Evolutionary conservation across 208 protist species (phyloP), one percentile per base, ranked within the genome.

Genomic region (Porcisia hertigi): DNA sequence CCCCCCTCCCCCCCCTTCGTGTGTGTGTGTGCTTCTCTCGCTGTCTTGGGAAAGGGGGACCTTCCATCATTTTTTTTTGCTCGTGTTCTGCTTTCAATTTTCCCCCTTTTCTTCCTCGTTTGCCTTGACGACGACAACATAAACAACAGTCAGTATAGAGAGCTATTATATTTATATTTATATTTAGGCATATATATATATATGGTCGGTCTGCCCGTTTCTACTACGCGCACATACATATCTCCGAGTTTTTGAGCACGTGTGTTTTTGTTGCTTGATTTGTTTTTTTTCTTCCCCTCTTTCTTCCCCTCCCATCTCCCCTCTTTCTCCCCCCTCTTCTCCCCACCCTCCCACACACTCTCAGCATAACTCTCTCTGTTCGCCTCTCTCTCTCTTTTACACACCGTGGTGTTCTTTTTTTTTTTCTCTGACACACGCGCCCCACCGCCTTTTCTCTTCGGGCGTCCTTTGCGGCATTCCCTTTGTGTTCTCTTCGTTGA

Each of bases 61-160:
- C 36, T 54, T 65, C 1, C 11, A 3, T 14, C 20, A 25, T 60
- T 3, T 78, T 23, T 73, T 54, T 55, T 58, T 71, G 39, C 69
- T 60, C 80, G 47, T 71, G 55, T 71, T 65, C 52, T 55, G 49
- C 25, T 39, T 18, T 60, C 57, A 60, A 8, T n/a, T 8, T 23
- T 23, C 43, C 25, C 36, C 4, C 54, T 69, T 69, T 34, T 59
- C 71, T 34, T 66, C 64, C 3, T 69, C 45, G 16, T 64, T 70
- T 23, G 7, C 36, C 34, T 45, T 53, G 1, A 53, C 6, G 43
- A 11, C 34, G 59, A 25, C 25, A 59, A n/a, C 8, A 30, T 6
- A 16, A 59, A 9, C 54, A n/a, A 59, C 54, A 34, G 54, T 16
- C 23, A n/a, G 6, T n/a, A 59, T 5, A 59, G 54, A 16, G 54